Base-by-base conservation (phyloP, 2,329 filamentous ascomycete species). In the Domatiomyces globalis region DNA sequence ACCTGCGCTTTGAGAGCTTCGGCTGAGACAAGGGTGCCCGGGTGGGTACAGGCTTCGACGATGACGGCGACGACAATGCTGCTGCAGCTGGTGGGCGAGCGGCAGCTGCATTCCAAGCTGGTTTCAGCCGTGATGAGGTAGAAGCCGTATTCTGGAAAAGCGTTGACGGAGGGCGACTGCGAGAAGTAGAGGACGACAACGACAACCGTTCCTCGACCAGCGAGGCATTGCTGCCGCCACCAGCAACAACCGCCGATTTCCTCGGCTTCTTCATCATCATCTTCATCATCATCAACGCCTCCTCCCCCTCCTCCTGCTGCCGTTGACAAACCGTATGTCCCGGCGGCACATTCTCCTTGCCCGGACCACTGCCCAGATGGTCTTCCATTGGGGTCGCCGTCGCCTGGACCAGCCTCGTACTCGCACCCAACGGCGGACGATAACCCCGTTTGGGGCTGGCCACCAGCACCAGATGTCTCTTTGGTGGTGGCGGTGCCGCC, bases 281-380 rank as follows among this genome's bases (percentile, higher is more conserved):
- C 33, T 15, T 15, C 33, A 1, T 39, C 22, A 25, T 4, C 6
- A 25, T 10, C 29, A 2, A 7, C 2, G 2, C 33, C 12, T 43
- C 47, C 20, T 43, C 45, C 29, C 61, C 62, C 1, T 51, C 54
- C 29, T 63, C 61, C 57, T 46, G 9, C 54, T 50, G 36, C 50
- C 39, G 12, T n/a, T 39, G 43, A 25, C 22, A 25, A 27, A 58
- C 19, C 19, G 3, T 6, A 48, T 48, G n/a, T 17, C 72, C 72
- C 1, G 78, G 79, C 12, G 78, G 78, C 4, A 80, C 60, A 55
- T 83, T 83, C 62, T 83, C 79, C 58, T 83, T 83, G 5, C 79
- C 79, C 4, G 71, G 72, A 33, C 76, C 75, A 47, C 71, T 70
- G 20, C 77, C 78, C 53, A 67, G 60, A n/a, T 74, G 61, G 58